Evolutionary conservation across 192 early-diverging fungal genomes (phyloP), one percentile per base, ranked within the genome.

Genomic region (Backusella psychrophila): DNA sequence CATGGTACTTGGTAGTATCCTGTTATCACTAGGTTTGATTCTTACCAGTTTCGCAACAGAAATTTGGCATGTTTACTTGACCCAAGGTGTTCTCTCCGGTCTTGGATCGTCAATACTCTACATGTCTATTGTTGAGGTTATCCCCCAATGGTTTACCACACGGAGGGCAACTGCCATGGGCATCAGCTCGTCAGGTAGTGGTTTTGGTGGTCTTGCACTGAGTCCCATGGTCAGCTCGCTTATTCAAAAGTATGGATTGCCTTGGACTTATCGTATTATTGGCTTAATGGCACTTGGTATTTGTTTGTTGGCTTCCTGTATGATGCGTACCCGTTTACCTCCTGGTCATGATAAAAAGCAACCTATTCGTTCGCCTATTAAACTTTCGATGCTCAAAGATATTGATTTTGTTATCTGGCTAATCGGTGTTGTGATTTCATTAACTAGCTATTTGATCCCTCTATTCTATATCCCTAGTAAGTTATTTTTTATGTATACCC

Each of bases 51-150:
- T 76, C 11, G 66, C 59, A 36, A 65, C 29, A 35, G 41, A 91
- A 85, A 83, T 87, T 15, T 90, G 89, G 89, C 90, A 90, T 41
- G 59, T 91, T 26, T 80, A 89, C 36, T 75, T 90, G 21, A 87
- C 87, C 9, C 87, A 91, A 78, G 90, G 90, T 3, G 78, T 90
- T 34, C 72, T 91, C 11, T 85, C 79, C 44, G 90, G 88, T 12
- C 17, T 89, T 33, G 87, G 88, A 8, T 82, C 69, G 1, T 76
- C 74, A 17, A 21, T 80, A 7, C 33, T 80, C 11, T 80, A 76
- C 44, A 80, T 75, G 74, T 59, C 78, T n/a, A 41, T 75, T 14
- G 74, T 79, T 26, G 67, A 53, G 1, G 34, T 71, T 1, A 70
- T 79, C 21, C 78, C 89, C n/a, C 91, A 94, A 73, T 96, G 90